Base-by-base conservation (phyloP, 495 filamentous ascomycete genomes). In the Penicillium coffeae region DNA sequence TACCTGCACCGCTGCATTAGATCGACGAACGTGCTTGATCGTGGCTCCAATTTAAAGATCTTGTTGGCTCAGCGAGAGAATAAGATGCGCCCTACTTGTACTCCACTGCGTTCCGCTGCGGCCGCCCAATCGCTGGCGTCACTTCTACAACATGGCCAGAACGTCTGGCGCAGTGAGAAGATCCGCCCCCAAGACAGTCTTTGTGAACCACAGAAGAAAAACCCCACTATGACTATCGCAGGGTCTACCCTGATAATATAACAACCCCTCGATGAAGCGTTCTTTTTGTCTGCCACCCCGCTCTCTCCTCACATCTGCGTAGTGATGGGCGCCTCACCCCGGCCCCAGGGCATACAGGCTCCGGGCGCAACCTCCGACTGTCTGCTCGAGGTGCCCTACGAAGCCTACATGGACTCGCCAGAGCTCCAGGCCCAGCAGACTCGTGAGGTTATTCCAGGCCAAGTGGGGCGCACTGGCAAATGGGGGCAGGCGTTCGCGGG, bases 331-430 rank as follows among this genome's bases (percentile, higher is more conserved):
- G 30, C 15, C 19, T 39, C 55, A 15, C 41, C 30, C 39, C 54
- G 34, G 18, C 42, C 37, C 2, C 38, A 47, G 36, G 21, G 37
- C 16, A 20, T 32, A 21, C 37, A 36, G 27, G 16, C 36, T 20
- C 22, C 40, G 22, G 21, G 43, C 7, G 35, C 8, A 1, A 32
- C 46, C n/a, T 52, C 54, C 14, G 54, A 56, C 7, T 46, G 41
- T 45, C 32, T 55, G 1, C 22, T 59, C 1, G 47, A 49, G 12
- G 45, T 51, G 12, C 46, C 54, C 9, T 63, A 43, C 14, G 51
- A 63, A 30, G 47, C 48, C 15, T 60, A 63, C 21, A 51, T 43
- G 36, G 60, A 60, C 41, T 60, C 57, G 18, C 39, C 48, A 14
- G 22, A 43, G 8, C 2, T 12, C 27, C 30, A 27, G 46, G 41